Percentiles rank a stretch among this genome's conserved stretches.
phyloP scores from a whole-genome alignment of 1,284 basidiomycete genomes.

The Dichomitus squalens region DNA sequence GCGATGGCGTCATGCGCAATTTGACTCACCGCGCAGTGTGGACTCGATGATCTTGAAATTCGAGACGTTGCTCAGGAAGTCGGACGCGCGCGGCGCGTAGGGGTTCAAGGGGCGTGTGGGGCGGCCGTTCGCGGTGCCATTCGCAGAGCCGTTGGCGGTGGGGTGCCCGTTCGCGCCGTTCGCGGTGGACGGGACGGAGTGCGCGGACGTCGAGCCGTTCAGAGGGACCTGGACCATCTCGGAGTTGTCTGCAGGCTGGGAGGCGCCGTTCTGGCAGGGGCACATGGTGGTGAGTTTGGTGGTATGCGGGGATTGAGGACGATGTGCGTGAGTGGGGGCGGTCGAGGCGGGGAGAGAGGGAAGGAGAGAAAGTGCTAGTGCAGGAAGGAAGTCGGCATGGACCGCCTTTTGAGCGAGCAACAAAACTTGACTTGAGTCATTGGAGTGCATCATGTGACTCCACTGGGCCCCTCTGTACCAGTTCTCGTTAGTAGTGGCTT shows the following conservation, averaged over 20 bases:
- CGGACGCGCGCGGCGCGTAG: conserved; percentile 86
- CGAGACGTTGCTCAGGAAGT: conserved; percentile 89
- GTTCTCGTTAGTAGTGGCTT: not conserved
- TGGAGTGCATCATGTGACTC: conserved; percentile 19
- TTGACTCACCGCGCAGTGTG: conserved; percentile 79
- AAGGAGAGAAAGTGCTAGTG: conserved; percentile 4
- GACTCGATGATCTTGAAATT: conserved; percentile 98
- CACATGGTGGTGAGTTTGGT: conserved; percentile 54
- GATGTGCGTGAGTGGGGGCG: not conserved
- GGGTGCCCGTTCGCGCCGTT: conserved; percentile 14
- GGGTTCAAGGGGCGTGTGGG: conserved; percentile 64
- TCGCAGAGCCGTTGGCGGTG: conserved; percentile 35
- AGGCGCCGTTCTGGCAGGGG: conserved; percentile 60
- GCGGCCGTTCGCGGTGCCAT: conserved; percentile 35
- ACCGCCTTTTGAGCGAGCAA: conserved; percentile 20
- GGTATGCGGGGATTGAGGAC: not conserved
- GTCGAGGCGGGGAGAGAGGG: not conserved
- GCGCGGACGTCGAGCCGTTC: conserved; percentile 40
- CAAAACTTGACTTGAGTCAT: conserved; percentile 27
- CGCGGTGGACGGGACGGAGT: conserved; percentile 32
- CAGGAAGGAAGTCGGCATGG: conserved; percentile 2
- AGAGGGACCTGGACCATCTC: conserved; percentile 66
- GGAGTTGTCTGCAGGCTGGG: conserved; percentile 44
- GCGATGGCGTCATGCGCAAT: conserved; percentile 24
- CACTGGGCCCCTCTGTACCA: not conserved